phyloP scores from a whole-genome alignment of 305 asterid species.

The Andrographis paniculata region DNA sequence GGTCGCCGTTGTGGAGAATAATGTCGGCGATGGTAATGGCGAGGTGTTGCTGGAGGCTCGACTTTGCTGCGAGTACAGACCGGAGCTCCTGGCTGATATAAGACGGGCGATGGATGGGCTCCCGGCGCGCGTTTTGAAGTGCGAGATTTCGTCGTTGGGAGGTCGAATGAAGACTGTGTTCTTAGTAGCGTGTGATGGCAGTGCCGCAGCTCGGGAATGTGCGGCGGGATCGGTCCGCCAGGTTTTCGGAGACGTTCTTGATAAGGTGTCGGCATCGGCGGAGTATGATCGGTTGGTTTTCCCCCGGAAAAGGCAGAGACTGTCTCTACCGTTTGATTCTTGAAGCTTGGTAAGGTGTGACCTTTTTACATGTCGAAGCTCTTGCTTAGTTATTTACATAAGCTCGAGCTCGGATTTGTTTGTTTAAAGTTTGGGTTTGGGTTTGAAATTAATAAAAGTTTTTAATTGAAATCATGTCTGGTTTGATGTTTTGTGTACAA shows the following conservation, averaged over 20 bases:
- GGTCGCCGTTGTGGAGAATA: slow-evolving; percentile 37
- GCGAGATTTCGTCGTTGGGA: slow-evolving; percentile 61
- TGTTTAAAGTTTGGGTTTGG: no score
- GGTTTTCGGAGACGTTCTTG: neutral
- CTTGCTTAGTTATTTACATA: no score
- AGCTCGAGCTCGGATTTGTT: no score
- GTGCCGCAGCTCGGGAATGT: slow-evolving; percentile 14
- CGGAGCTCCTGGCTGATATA: slow-evolving; percentile 38
- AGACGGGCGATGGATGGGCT: slow-evolving; percentile 32
- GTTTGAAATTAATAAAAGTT: no score
- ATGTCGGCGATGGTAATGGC: slow-evolving; percentile 28
- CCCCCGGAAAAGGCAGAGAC: neutral
- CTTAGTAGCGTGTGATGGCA: slow-evolving; percentile 23
- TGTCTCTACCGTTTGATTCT: neutral
- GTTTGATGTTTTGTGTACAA: no score
- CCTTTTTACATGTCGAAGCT: no score
- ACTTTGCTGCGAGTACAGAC: slow-evolving; percentile 63
- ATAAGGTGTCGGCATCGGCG: neutral
- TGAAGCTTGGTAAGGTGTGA: no score
- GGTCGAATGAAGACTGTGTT: slow-evolving; percentile 46
- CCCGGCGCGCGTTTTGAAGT: slow-evolving; percentile 30
- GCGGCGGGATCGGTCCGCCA: slow-evolving; percentile 22
- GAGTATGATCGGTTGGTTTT: neutral
- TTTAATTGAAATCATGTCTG: no score
- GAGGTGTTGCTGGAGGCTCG: slow-evolving; percentile 41